These are phyloP conservation scores for Xerophyta viscosa DNA, from an alignment of 106 monocot species.

Conservation along the genomic window DNA sequence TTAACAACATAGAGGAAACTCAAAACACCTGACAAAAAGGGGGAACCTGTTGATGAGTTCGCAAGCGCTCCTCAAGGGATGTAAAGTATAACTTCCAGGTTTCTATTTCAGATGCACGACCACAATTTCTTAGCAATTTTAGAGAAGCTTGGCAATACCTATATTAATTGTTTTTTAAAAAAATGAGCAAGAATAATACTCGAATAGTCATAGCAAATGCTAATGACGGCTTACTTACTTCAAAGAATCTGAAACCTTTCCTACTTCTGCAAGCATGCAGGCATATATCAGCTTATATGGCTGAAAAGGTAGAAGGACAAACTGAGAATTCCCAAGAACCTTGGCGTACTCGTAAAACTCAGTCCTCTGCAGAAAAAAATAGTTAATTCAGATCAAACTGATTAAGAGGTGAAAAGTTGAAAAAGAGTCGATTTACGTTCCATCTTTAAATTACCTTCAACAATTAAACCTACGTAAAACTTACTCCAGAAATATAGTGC, in stretches of 20 bases:
- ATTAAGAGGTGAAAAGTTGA: no score
- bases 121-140: constrained; percentile 66
- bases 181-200: neutral
- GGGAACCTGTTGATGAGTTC: constrained; percentile 78
- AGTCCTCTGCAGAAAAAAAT: constrained; percentile 61
- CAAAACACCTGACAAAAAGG: no score
- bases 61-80: constrained; percentile 80
- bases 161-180: constrained; percentile 3
- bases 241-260: constrained; percentile 84
- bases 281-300: constrained; percentile 98
- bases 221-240: constrained; percentile 34
- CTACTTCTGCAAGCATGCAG: constrained; percentile 90
- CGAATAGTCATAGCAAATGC: constrained; percentile 1
- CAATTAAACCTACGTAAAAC: no score
- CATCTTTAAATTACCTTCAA: no score
- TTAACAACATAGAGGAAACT: neutral
- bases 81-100: constrained; percentile 58
- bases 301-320: constrained; percentile 72
- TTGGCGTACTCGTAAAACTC: constrained; percentile 95
- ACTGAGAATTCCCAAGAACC: constrained; percentile 95
- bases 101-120: constrained; percentile 80
- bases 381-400: no score
- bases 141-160: constrained; percentile 94
- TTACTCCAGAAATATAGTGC: no score
- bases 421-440: no score